Evolutionary conservation across 176 grass and related monocot genomes (phyloP).

Genomic region (Typha latifolia): DNA sequence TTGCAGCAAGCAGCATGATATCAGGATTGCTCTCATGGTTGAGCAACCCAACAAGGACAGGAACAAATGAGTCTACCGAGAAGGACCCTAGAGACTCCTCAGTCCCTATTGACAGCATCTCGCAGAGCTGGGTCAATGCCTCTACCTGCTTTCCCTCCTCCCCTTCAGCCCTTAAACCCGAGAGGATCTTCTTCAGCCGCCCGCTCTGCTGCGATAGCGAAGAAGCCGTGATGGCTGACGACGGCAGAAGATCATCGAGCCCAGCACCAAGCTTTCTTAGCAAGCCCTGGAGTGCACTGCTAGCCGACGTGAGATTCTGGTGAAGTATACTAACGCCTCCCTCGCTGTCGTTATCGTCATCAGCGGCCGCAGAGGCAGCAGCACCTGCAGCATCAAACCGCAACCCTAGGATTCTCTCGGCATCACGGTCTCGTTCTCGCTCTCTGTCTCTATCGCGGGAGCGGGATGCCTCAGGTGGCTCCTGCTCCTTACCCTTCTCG

Average conservation of each 20-base stretch:
- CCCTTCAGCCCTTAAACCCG: constrained; percentile 54
- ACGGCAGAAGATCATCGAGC: constrained; percentile 65
- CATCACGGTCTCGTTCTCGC: constrained; percentile 36
- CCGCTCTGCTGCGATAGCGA: constrained; percentile 35
- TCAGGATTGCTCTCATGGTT: constrained; percentile 74
- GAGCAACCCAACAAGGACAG: constrained; percentile 65
- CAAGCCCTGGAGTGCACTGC: constrained; percentile 65
- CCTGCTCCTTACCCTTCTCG: constrained; percentile 76
- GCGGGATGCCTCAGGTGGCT: constrained; percentile 41
- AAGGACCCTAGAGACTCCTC: constrained; percentile 59
- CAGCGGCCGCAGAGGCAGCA: constrained; percentile 10
- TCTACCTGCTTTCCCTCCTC: constrained; percentile 65
- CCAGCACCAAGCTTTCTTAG: constrained; percentile 74
- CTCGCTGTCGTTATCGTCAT: constrained; percentile 60
- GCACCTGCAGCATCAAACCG: constrained; percentile 37
- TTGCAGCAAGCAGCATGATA: constrained; percentile 76
- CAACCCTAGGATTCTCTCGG: constrained; percentile 52
- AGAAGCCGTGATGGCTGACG: constrained; percentile 27
- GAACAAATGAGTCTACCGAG: constrained; percentile 69
- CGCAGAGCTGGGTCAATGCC: constrained; percentile 65
- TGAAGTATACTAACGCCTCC: constrained; percentile 45
- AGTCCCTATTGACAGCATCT: constrained; percentile 78
- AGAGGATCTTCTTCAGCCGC: constrained; percentile 54
- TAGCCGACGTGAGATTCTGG: constrained; percentile 60
- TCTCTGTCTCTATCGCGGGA: constrained; percentile 11